Conservation (phyloP, 352 stramenopile species). For the Albugo laibachii region DNA sequence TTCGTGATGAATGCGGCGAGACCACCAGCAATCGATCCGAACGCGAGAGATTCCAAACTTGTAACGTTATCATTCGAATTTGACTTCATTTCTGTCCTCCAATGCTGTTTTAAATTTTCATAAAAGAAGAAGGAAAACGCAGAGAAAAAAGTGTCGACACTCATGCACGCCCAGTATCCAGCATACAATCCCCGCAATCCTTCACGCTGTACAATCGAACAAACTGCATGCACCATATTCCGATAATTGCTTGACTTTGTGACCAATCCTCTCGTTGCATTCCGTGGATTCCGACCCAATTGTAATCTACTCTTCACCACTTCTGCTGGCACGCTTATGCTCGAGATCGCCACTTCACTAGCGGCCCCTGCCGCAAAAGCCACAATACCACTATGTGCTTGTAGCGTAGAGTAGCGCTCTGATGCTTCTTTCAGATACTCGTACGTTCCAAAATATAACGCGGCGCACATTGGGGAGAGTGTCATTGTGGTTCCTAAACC, state of each 20-base stretch:
- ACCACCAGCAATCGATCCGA: constrained; percentile 37
- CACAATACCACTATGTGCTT: constrained; percentile 28
- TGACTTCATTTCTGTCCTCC: constrained; percentile 9
- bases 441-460: constrained; percentile 63
- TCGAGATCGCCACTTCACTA: constrained; percentile 48
- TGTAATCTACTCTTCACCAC: constrained; percentile 68
- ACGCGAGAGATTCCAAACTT: constrained; percentile 27
- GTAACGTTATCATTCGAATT: constrained; percentile 9
- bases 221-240: constrained; percentile 29
- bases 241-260: constrained; percentile 57
- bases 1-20: constrained; percentile 54
- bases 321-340: constrained; percentile 50
- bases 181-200: constrained; percentile 42
- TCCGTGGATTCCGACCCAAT: constrained; percentile 44
- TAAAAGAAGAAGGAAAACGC: constrained; percentile 74
- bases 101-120: constrained; percentile 35
- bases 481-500: constrained; percentile 53
- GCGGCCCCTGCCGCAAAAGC: constrained; percentile 47
- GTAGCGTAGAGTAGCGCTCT: constrained; percentile 5
- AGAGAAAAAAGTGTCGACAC: constrained; percentile 61
- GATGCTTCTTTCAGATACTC: constrained; percentile 36
- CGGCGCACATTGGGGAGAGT: constrained; percentile 43
- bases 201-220: constrained; percentile 40
- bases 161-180: constrained; percentile 56
- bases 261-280: constrained; percentile 39